Conservation (phyloP, 495 filamentous ascomycete genomes). For the Glutinoglossum americanum region DNA sequence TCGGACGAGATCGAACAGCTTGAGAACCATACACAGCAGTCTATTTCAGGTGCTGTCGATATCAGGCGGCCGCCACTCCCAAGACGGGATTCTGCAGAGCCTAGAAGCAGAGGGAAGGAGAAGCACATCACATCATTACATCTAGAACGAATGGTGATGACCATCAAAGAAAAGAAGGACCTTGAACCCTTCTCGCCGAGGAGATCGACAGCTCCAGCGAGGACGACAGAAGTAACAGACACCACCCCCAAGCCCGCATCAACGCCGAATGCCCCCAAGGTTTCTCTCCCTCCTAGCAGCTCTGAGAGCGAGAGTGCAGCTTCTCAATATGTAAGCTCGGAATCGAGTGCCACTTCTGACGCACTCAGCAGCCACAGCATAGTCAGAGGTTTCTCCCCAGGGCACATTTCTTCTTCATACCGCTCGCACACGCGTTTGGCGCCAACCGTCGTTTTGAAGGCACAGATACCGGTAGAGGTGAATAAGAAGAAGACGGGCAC, state of each 20-base stretch:
- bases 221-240: neutral
- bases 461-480: constrained; percentile 23
- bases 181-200: constrained; percentile 26
- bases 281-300: neutral
- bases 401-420: constrained; percentile 49
- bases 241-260: constrained; percentile 10
- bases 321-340: constrained; percentile 6
- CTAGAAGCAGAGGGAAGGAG: constrained; percentile 47
- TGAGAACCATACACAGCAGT: constrained; percentile 39
- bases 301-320: neutral
- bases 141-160: constrained; percentile 74
- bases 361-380: constrained; percentile 44
- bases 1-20: constrained; percentile 54
- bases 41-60: constrained; percentile 26
- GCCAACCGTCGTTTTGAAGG: constrained; percentile 20
- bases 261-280: constrained; percentile 11
- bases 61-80: constrained; percentile 35
- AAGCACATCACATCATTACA: constrained; percentile 79
- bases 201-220: neutral
- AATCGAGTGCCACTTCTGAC: constrained; percentile 18
- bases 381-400: constrained; percentile 72
- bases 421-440: constrained; percentile 37
- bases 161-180: constrained; percentile 59
- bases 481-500: constrained; percentile 36
- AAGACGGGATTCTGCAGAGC: constrained; percentile 26